phyloP scores from a whole-genome alignment of 345 rosid species.

The Turnera subulata region DNA sequence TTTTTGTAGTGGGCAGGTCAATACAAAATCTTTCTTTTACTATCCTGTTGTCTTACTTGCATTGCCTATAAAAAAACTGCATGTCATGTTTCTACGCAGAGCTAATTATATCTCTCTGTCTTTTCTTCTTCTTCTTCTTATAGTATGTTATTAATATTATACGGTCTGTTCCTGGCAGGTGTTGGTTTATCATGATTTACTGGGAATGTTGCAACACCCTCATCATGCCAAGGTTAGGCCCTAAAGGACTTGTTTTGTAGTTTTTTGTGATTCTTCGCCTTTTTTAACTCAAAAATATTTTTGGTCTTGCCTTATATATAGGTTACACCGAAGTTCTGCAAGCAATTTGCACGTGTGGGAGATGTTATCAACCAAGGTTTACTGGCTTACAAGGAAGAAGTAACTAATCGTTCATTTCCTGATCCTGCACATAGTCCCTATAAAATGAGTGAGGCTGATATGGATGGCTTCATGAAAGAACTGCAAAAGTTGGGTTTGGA shows the following conservation, averaged over 20 bases:
- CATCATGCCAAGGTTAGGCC: slow-evolving; percentile 90
- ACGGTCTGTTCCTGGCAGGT: no score
- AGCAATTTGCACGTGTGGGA: slow-evolving; percentile 69
- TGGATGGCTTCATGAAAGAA: slow-evolving; percentile 56
- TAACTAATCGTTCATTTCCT: slow-evolving; percentile 60
- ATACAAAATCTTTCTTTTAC: background rate
- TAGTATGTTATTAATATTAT: no score
- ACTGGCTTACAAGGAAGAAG: slow-evolving; percentile 73
- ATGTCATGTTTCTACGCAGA: no score
- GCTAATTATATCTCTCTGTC: no score
- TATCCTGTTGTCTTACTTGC: background rate
- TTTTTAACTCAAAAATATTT: background rate
- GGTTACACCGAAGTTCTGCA: slow-evolving; percentile 94
- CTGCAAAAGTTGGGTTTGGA: slow-evolving; percentile 68
- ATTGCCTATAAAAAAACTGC: no score
- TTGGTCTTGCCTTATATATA: slow-evolving; percentile 18
- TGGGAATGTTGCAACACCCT: slow-evolving; percentile 96
- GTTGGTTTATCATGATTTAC: slow-evolving; percentile 82
- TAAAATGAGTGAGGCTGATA: slow-evolving; percentile 51
- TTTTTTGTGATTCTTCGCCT: background rate
- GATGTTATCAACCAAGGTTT: slow-evolving; percentile 75
- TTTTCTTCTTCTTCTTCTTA: no score
- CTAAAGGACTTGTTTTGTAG: background rate
- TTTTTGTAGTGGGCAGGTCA: slow-evolving; percentile 97
- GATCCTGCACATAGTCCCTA: slow-evolving; percentile 76